These are phyloP conservation scores for Hymenoscyphus repandus DNA, from an alignment of 2,329 filamentous ascomycete species.

Conservation along the genomic window DNA sequence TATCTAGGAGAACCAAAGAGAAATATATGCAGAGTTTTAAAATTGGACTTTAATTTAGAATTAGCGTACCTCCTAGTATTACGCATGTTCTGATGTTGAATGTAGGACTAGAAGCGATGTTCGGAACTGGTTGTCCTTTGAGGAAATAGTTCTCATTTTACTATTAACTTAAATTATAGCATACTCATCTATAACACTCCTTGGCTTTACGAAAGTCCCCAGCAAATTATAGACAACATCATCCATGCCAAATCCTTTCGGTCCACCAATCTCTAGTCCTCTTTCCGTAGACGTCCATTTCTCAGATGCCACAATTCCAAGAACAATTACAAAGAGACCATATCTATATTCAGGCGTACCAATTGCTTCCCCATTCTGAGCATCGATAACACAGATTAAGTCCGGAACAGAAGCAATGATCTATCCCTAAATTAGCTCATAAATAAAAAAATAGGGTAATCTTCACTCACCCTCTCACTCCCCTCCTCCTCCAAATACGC, in stretches of 20 bases:
- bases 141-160: too few species aligned
- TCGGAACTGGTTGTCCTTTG: too few species aligned
- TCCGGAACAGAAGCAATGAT: conserved; percentile 45
- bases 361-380: conserved; percentile 43
- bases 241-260: conserved; percentile 41
- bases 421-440: background rate
- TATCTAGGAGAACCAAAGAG: too few species aligned
- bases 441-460: background rate
- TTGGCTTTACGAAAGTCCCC: conserved; percentile 46
- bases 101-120: too few species aligned
- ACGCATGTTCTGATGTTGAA: too few species aligned
- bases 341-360: conserved; percentile 52
- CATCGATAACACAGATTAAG: conserved; percentile 43
- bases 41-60: too few species aligned
- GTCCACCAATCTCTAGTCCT: conserved; percentile 46
- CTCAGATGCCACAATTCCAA: conserved; percentile 50
- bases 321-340: conserved; percentile 44
- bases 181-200: conserved; percentile 49
- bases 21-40: too few species aligned
- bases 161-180: background rate
- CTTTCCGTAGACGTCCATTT: conserved; percentile 44
- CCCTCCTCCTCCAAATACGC: conserved; percentile 30
- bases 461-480: background rate
- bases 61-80: too few species aligned
- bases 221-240: conserved; percentile 44